Conservation (phyloP, 169 alveolate genomes). For the Cystoisospora suis region DNA sequence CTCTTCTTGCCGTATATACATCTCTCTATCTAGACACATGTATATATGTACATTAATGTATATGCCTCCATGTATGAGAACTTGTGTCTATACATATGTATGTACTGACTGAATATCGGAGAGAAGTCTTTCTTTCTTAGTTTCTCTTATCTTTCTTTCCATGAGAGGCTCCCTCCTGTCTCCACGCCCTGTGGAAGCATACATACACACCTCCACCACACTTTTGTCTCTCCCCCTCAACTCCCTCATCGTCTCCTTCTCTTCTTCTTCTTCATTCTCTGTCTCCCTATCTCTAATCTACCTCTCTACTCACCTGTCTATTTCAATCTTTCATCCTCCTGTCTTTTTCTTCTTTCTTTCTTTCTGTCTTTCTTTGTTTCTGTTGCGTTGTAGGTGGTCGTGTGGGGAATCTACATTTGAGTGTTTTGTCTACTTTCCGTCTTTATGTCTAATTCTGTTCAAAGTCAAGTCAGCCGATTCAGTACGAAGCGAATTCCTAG, state of each 20-base stretch:
- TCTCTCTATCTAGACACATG: not conserved
- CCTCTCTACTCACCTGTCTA: too few species aligned
- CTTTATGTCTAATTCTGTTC: conserved; percentile 37
- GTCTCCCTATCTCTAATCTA: not conserved
- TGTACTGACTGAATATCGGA: not conserved
- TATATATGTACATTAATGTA: not conserved
- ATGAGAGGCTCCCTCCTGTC: not conserved
- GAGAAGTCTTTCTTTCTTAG: not conserved
- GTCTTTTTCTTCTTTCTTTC: not conserved
- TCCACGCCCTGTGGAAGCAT: too few species aligned
- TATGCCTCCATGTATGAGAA: not conserved
- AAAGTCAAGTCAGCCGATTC: conserved; percentile 35
- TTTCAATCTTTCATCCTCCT: not conserved
- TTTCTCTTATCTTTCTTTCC: not conserved
- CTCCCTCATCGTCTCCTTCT: not conserved
- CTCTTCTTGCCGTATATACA: not conserved
- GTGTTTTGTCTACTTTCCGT: conserved; percentile 12
- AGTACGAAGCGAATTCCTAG: conserved; percentile 41
- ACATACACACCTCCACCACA: too few species aligned
- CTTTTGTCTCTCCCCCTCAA: not conserved
- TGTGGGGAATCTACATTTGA: conserved; percentile 22
- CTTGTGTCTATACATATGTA: not conserved
- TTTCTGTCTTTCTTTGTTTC: not conserved
- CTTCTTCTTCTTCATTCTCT: not conserved
- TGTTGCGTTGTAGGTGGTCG: conserved; percentile 17